Percentiles rank a stretch among this genome's conserved stretches.
These are phyloP conservation scores for Dactylellina cionopaga DNA, from an alignment of 2,329 filamentous ascomycete genomes.

Conservation along the genomic window DNA sequence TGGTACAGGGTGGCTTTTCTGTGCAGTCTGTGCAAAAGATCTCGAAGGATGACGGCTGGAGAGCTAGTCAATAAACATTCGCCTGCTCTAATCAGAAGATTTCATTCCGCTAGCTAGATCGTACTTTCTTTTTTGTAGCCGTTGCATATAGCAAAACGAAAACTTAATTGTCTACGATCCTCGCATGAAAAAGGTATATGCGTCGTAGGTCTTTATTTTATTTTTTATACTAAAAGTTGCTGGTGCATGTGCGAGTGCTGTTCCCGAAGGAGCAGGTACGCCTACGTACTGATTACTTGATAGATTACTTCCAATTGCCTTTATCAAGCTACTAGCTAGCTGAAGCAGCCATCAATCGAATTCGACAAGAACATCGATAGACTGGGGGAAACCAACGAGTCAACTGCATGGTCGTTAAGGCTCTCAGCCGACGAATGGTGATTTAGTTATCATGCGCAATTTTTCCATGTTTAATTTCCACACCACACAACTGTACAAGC, in stretches of 20 bases:
- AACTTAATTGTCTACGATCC: no score
- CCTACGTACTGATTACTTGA: neutral
- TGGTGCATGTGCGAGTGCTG: neutral
- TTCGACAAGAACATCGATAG: conserved; percentile 13
- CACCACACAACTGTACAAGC: conserved; percentile 25
- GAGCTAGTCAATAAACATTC: no score
- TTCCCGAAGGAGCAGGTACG: neutral
- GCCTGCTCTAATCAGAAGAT: no score
- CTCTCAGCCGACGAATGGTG: conserved; percentile 35
- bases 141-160: neutral
- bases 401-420: neutral
- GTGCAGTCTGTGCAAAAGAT: no score
- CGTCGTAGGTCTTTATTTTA: no score
- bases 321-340: no score
- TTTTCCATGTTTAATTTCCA: conserved; percentile 51
- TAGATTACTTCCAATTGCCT: conserved; percentile 19
- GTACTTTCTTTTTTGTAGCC: no score
- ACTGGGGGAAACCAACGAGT: conserved; percentile 2
- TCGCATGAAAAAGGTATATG: no score
- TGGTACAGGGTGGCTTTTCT: conserved; percentile 10
- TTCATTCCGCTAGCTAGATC: no score
- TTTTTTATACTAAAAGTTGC: no score
- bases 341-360: neutral
- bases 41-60: neutral
- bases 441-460: conserved; percentile 38